Percentiles rank a stretch among this genome's conserved stretches.
Evolutionary conservation across 1,139 yeast species (phyloP).

Genomic region (Yamadazyma atmosphaerica): DNA sequence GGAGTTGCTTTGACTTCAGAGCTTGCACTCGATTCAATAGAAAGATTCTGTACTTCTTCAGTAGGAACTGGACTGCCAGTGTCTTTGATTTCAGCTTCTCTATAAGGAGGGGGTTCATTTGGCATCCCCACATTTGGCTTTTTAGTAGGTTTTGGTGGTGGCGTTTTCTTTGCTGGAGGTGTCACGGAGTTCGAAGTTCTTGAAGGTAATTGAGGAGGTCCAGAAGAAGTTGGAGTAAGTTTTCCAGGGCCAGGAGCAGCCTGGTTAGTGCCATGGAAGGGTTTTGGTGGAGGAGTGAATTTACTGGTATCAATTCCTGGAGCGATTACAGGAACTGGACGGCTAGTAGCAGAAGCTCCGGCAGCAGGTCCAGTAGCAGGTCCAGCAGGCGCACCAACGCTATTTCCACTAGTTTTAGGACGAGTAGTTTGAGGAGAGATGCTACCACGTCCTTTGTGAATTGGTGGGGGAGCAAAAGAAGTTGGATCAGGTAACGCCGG

Average conservation of each 20-base stretch:
- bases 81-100: constrained; percentile 10
- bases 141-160: constrained; percentile 44
- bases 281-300: constrained; percentile 21
- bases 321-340: constrained; percentile 14
- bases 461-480: constrained; percentile 46
- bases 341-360: no score
- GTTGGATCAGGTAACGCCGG: constrained; percentile 38
- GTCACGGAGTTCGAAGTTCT: constrained; percentile 8
- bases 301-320: constrained; percentile 13
- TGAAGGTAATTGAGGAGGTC: constrained; percentile 16
- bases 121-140: constrained; percentile 22
- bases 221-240: constrained; percentile 5
- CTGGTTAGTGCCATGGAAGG: constrained; percentile 10
- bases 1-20: not conserved
- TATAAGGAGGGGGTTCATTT: constrained; percentile 27
- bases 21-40: not conserved
- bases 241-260: constrained; percentile 1
- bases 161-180: constrained; percentile 28
- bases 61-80: not conserved
- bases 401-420: no score
- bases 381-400: no score
- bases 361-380: no score
- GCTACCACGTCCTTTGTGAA: constrained; percentile 24
- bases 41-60: constrained; percentile 2
- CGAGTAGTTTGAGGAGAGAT: constrained; percentile 6